Conservation (phyloP, 345 rosid genomes). For the Rhizophora apiculata region DNA sequence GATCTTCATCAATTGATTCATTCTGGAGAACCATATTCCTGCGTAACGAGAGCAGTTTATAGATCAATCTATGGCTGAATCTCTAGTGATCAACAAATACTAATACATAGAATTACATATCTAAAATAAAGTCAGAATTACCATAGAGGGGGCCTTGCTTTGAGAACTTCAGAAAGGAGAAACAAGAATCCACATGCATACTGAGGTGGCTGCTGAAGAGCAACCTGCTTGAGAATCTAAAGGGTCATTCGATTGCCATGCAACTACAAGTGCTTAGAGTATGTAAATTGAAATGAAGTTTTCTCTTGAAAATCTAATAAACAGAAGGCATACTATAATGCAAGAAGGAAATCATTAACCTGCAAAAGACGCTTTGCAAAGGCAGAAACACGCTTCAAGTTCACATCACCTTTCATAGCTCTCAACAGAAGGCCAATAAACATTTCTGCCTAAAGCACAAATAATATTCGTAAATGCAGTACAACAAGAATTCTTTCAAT, state of each 20-base stretch:
- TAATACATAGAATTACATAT: neutral
- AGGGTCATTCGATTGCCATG: conserved; percentile 2
- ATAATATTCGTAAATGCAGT: neutral
- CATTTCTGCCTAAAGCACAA: conserved; percentile 70
- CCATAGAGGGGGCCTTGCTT: conserved; percentile 86
- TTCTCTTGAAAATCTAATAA: neutral
- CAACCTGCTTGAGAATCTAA: conserved; percentile 55
- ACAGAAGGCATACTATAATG: neutral
- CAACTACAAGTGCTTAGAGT: neutral
- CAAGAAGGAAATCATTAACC: conserved; percentile 35
- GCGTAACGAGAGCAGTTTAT: conserved; percentile 17
- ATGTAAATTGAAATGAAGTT: neutral
- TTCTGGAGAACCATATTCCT: conserved; percentile 84
- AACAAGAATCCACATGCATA: conserved; percentile 93
- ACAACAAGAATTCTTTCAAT: neutral
- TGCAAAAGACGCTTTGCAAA: conserved; percentile 89
- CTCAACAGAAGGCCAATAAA: conserved; percentile 86
- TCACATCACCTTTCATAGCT: conserved; percentile 88
- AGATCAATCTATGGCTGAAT: neutral
- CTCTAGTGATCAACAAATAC: neutral
- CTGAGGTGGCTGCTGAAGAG: conserved; percentile 92
- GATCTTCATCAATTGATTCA: conserved; percentile 79
- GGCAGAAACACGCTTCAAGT: conserved; percentile 82
- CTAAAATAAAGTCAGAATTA: conserved; percentile 24
- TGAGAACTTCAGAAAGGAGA: conserved; percentile 89